Base-by-base conservation (phyloP, 2,329 filamentous ascomycete species). In the Teratosphaeria pseudoeucalypti region DNA sequence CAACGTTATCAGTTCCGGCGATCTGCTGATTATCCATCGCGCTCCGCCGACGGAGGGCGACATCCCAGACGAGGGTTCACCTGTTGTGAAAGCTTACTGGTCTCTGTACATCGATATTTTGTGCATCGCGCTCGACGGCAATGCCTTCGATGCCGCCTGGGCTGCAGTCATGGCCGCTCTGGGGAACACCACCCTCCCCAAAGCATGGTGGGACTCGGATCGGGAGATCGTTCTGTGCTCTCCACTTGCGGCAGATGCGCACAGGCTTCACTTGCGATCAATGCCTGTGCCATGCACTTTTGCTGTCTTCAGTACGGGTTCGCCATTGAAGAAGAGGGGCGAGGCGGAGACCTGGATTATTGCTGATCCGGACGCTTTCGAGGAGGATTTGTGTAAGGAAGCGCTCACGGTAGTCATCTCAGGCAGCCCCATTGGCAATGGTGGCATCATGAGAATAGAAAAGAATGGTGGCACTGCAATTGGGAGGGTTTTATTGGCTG, bases 31-130 rank as follows among this genome's bases (percentile, higher is more conserved):
- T 72, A 71, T 77, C 34, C 77, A 82, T 60, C 75, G 77, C 19
- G 65, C 66, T 55, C 66, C 66, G n/a, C 73, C 78, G 29, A 76
- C 75, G 16, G 77, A 79, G 16, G 78, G 81, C 26, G 61, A 79
- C 3, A 74, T 77, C 58, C 70, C 75, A 5, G 70, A 71, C 47
- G 71, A 68, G 16, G 75, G 64, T 2, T 7, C 73, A 14, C 72
- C 72, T 7, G 80, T 85, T 63, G 74, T 92, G 11, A 92, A 89
- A 71, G 94, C 88, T 0, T 97, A 95, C 74, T 99, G 92, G 94
- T 86, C 89, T 10, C 83, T 99, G 23, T 96, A 96, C 74, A 89
- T 99, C 65, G 92, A 97, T 71, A 81, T 96, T n/a, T 83, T 96
- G 70, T 94, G 96, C 75, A 87, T 99, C 65, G 95, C 90, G 0